Evolutionary conservation across 345 rosid species (phyloP).

Genomic region (Hypericum androsaemum): DNA sequence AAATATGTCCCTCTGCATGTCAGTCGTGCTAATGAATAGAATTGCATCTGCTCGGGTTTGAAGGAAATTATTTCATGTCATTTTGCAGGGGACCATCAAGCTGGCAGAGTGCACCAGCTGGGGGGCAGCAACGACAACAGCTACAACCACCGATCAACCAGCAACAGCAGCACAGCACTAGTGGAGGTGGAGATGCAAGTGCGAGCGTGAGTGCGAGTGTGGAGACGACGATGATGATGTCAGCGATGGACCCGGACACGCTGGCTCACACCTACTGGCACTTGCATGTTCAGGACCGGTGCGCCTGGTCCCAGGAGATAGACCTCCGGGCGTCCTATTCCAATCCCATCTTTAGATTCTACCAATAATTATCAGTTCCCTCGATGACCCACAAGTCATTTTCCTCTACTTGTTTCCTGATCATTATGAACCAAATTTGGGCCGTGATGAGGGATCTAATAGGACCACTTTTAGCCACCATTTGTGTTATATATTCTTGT

Average conservation of each 20-base stretch:
- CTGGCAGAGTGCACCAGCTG: constrained; percentile 29
- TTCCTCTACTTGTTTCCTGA: background rate
- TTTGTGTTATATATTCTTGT: no score
- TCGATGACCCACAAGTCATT: background rate
- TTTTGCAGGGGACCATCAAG: constrained; percentile 42
- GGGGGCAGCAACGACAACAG: constrained; percentile 34
- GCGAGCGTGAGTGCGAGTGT: no score
- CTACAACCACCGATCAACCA: no score
- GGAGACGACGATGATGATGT: no score
- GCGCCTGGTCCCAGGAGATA: constrained; percentile 90
- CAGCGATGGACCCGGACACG: constrained; percentile 69
- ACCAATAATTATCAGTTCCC: background rate
- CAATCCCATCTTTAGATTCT: constrained; percentile 16
- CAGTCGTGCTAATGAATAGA: no score
- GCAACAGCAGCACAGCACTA: constrained; percentile 24
- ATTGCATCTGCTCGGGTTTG: no score
- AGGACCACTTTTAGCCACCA: no score
- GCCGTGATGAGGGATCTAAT: no score
- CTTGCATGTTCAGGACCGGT: constrained; percentile 71
- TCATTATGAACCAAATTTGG: no score
- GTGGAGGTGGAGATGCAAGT: constrained; percentile 6
- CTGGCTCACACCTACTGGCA: constrained; percentile 94
- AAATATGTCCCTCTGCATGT: no score
- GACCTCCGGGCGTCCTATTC: constrained; percentile 61
- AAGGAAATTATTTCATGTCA: background rate